A percentile compares a stretch with the other conserved stretches of the same genome.
phyloP scores from a whole-genome alignment of 176 grass and related monocot species.

The Guadua angustifolia region DNA sequence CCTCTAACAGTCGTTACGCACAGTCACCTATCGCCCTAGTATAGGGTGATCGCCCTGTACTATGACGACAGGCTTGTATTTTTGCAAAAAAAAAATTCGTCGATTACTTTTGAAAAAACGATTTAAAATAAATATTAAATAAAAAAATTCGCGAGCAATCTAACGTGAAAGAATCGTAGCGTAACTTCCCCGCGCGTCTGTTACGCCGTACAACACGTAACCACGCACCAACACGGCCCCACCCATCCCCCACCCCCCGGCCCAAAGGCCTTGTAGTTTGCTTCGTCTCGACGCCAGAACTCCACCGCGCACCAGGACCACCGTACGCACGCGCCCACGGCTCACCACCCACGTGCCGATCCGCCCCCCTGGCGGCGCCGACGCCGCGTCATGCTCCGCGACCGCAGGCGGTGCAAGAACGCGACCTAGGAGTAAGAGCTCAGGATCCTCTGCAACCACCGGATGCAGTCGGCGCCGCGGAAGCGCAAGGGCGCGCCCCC shows the following conservation, averaged over 20 bases:
- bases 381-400: background rate
- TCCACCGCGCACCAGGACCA: background rate
- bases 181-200: background rate
- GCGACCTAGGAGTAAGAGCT: background rate
- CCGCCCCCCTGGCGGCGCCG: background rate
- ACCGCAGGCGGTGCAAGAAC: background rate
- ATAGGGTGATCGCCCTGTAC: no score
- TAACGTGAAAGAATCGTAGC: background rate
- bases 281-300: conserved; percentile 36
- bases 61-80: no score
- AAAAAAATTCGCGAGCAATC: no score
- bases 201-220: background rate
- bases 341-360: background rate
- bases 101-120: no score
- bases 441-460: background rate
- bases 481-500: conserved; percentile 71
- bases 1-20: no score
- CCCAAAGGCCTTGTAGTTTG: background rate
- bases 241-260: no score
- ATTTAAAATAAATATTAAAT: no score
- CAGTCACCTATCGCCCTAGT: no score
- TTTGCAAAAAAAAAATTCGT: no score
- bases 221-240: no score
- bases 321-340: background rate
- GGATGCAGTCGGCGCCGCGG: conserved; percentile 65